Evolutionary conservation across 2,329 filamentous ascomycete species (phyloP), one percentile per base, ranked within the genome.

Genomic region (Xylariaceae sp.): DNA sequence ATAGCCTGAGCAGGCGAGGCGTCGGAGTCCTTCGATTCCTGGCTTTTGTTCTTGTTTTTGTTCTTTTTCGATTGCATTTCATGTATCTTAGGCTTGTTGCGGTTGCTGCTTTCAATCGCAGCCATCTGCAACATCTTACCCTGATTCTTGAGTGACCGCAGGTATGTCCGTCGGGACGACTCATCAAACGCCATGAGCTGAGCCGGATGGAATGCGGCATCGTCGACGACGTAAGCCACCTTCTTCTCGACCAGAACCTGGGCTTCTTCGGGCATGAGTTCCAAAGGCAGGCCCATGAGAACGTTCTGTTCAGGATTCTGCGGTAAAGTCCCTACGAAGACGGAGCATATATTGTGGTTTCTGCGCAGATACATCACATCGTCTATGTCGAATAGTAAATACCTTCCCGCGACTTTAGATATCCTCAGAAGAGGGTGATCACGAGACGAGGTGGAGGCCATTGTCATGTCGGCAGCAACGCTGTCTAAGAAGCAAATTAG

Each of bases 281-380:
- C 89, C 30, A 97, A 77, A 2, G 94, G 94, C 53, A 97, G 77
- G 51, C 92, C 90, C 60, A 93, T 83, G 72, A 97, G 97, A 59
- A 96, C 83, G 76, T 96, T 97, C 75, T 99, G 94, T 68, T 95
- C 93, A 4, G 92, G 92, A 59, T 91, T 88, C 75, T 97, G 92
- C 1, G 94, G 93, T 35, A 96, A 85, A 6, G 90, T 92, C 59
- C 94, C 94, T 61, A 90, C 87, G 57, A 96, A 81, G 37, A 94
- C 88, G 64, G 92, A 92, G 70, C 89, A 92, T 68, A 96, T 91
- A 72, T 90, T 87, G 77, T 96, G 84, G 68, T 85, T 80, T 63
- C 89, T 86, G 66, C 94, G 89, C 63, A 96, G 80, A 72, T 88
- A 83, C 68, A 88, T 86, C 61, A 92, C 88, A 64, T 87, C 85